phyloP scores from a whole-genome alignment of 2,329 filamentous ascomycete species.

The Chaetomiaceae sp. region DNA sequence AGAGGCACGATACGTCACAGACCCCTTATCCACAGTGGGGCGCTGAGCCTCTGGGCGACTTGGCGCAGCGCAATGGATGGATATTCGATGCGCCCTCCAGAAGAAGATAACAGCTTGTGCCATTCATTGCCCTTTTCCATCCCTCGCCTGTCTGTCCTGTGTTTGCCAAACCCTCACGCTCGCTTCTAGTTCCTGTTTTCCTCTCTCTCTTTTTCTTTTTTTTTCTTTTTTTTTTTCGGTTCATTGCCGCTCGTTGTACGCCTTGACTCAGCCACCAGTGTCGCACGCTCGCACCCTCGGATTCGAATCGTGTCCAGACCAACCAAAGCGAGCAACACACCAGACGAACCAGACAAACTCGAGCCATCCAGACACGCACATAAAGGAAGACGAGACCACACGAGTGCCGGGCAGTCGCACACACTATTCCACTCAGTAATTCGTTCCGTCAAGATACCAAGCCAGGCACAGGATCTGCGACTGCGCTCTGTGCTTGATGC shows the following conservation, averaged over 20 bases:
- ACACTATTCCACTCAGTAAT: not conserved
- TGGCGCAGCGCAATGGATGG: slow-evolving; percentile 3
- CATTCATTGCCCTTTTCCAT: too few species aligned
- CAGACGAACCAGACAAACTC: too few species aligned
- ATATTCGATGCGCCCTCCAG: too few species aligned
- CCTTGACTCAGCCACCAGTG: too few species aligned
- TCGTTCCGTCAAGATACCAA: not conserved
- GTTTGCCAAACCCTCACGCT: slow-evolving; percentile 5
- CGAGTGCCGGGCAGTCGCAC: not conserved
- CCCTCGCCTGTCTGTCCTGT: not conserved
- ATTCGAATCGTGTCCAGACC: not conserved
- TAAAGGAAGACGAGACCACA: not conserved
- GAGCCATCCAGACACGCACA: too few species aligned
- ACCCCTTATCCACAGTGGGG: slow-evolving; percentile 9
- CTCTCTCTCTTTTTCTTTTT: not conserved
- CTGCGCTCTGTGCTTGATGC: not conserved
- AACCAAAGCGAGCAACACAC: too few species aligned
- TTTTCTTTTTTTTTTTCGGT: not conserved
- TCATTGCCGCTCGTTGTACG: not conserved
- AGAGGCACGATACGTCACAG: slow-evolving; percentile 1
- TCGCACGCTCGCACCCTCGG: too few species aligned
- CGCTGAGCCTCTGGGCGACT: not conserved
- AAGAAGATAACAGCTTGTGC: slow-evolving; percentile 8
- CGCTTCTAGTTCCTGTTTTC: slow-evolving; percentile 10
- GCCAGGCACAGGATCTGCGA: not conserved